phyloP scores from a whole-genome alignment of 345 rosid species.

The Balakata baccata region DNA sequence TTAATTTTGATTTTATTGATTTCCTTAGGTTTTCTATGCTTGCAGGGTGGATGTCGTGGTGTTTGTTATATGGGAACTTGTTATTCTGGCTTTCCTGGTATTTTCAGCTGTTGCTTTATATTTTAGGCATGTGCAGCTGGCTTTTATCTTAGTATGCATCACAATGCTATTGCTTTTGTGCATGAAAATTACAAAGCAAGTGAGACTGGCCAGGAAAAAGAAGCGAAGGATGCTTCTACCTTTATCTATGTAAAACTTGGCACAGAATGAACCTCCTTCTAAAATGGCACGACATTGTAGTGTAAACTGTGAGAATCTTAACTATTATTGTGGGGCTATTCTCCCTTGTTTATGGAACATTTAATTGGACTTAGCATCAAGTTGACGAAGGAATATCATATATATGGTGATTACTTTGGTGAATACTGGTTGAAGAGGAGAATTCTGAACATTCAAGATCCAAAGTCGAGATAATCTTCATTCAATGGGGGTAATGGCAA shows the following conservation, averaged over 20 bases:
- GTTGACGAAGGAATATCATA: constrained; percentile 19
- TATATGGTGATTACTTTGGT: constrained; percentile 17
- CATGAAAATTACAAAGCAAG: constrained; percentile 87
- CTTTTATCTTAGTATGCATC: constrained; percentile 64
- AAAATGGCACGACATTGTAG: constrained; percentile 16
- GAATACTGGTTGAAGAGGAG: constrained; percentile 8
- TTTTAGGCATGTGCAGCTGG: constrained; percentile 65
- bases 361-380: constrained; percentile 16
- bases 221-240: constrained; percentile 98
- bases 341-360: constrained; percentile 17
- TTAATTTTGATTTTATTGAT: not conserved
- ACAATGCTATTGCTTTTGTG: constrained; percentile 68
- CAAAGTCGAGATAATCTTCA: constrained; percentile 17
- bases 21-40: constrained; percentile 1
- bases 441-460: constrained; percentile 14
- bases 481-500: constrained; percentile 6
- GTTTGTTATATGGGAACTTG: constrained; percentile 89
- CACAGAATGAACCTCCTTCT: constrained; percentile 7
- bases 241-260: constrained; percentile 61
- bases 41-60: constrained; percentile 91
- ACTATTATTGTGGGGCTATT: constrained; percentile 5
- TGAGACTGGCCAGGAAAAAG: constrained; percentile 74
- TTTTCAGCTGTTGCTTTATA: constrained; percentile 91
- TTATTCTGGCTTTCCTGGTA: constrained; percentile 80
- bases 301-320: constrained; percentile 25